Base-by-base conservation (phyloP, 345 rosid genomes). In the Ceriops zippeliana region DNA sequence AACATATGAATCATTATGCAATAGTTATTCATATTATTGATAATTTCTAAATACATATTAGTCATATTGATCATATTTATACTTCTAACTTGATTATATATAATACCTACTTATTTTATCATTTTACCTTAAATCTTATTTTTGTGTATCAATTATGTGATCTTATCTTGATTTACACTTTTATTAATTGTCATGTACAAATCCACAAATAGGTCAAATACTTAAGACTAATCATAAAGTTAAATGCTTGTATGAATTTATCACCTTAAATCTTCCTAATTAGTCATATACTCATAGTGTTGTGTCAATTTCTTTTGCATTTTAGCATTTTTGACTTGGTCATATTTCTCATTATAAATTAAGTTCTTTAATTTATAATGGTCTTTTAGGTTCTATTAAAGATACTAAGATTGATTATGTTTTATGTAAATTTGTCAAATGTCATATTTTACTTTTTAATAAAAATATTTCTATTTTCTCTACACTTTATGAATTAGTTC, bases 281-380 rank as follows among this genome's bases (percentile, higher is more conserved):
- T 4, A 2, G 38, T 5, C 2, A 2, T 2, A 3, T 17, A 20
- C 2, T 4, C 0, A 5, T 20, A 20, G 0, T 52, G 21, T n/a
- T 17, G 0, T 5, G 0, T 17, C 1, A 6, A 1, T 52, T 21
- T 17, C 10, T 1, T 52, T 6, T 2, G 3, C 56, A 2, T 1
- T 52, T 52, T 52, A 24, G 6, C 24, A 52, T 52, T 8, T 9
- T 52, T 1, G 1, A 4, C 24, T 52, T 52, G 0, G 8, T 2
- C 24, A 6, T 52, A 1, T 8, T 21, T 20, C 56, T 17, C 2
- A 20, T 1, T 17, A 1, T 5, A 52, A 52, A 52, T 2, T 20
- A 2, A 5, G n/a, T 15, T 7, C 53, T 51, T 51, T 51, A 51
- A 51, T 17, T 51, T 51, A 1, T 51, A 5, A 1, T 1, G 53